A percentile compares a stretch with the other conserved stretches of the same genome.
These are phyloP conservation scores for Cicer pinnatifidum DNA, from an alignment of 306 rosid species.

Conservation along the genomic window DNA sequence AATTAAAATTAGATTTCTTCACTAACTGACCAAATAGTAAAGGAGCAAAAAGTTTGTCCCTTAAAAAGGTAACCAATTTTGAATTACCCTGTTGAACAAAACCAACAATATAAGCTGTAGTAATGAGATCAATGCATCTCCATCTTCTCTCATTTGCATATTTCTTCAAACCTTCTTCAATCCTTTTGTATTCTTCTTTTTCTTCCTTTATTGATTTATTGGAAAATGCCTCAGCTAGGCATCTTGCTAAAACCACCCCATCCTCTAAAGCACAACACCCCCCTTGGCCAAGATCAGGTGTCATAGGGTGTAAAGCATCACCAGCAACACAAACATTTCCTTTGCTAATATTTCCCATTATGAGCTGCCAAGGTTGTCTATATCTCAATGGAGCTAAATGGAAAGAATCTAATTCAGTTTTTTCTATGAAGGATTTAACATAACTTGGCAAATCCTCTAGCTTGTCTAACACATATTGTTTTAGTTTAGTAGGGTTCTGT, in stretches of 20 bases:
- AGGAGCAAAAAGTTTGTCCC: constrained; percentile 59
- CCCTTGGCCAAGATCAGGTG: constrained; percentile 73
- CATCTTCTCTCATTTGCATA: constrained; percentile 68
- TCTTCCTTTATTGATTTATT: neutral
- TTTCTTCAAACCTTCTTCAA: constrained; percentile 61
- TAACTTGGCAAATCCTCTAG: constrained; percentile 56
- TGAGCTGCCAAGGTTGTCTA: constrained; percentile 67
- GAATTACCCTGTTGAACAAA: constrained; percentile 49
- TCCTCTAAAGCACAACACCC: constrained; percentile 70
- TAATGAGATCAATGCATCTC: constrained; percentile 63
- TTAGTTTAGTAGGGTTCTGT: constrained; percentile 50
- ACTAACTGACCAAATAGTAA: constrained; percentile 37
- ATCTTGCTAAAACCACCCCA: constrained; percentile 66
- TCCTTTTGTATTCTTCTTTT: constrained; percentile 47
- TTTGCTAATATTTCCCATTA: constrained; percentile 65
- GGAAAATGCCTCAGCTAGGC: constrained; percentile 58
- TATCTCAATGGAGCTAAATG: constrained; percentile 50
- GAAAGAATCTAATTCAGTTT: constrained; percentile 48
- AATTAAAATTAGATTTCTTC: constrained; percentile 56
- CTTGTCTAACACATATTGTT: constrained; percentile 56
- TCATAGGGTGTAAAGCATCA: constrained; percentile 78
- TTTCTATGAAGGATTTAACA: constrained; percentile 49
- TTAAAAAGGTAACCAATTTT: constrained; percentile 43
- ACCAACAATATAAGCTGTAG: constrained; percentile 57
- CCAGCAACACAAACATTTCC: constrained; percentile 71